These are phyloP conservation scores for Caulochytrium protostelioides DNA, from an alignment of 371 early-diverging fungal species.

Conservation along the genomic window DNA sequence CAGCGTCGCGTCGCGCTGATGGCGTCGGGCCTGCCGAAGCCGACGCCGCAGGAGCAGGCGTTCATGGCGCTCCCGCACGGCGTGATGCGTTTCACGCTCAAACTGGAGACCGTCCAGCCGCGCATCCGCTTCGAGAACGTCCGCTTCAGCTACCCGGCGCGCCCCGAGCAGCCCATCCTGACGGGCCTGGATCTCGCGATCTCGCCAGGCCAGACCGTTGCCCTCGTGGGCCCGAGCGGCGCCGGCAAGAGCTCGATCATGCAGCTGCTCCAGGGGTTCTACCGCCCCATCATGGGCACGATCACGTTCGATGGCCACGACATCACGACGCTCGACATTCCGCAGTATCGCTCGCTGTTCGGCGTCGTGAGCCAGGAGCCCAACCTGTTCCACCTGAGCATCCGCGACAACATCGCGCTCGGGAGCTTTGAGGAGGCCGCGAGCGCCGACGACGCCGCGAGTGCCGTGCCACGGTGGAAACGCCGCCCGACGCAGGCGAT, in stretches of 20 bases:
- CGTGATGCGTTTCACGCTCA: too few species aligned
- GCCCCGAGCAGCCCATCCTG: slow-evolving; percentile 30
- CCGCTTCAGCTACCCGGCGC: slow-evolving; percentile 36
- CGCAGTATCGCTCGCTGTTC: neutral
- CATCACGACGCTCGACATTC: neutral
- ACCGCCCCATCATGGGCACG: slow-evolving; percentile 34
- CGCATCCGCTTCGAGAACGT: slow-evolving; percentile 32
- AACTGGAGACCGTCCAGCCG: too few species aligned
- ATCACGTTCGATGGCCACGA: neutral
- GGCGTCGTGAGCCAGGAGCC: slow-evolving; percentile 19
- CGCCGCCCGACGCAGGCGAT: too few species aligned
- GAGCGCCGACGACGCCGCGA: neutral
- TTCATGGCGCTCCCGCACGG: too few species aligned
- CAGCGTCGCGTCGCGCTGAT: too few species aligned
- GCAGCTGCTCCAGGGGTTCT: slow-evolving; percentile 74
- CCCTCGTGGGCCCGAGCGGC: slow-evolving; percentile 31
- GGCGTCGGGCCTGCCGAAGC: too few species aligned
- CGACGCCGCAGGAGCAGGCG: too few species aligned
- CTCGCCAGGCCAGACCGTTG: slow-evolving; percentile 28
- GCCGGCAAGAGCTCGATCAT: slow-evolving; percentile 37
- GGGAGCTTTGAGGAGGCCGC: too few species aligned
- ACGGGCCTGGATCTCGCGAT: slow-evolving; percentile 22
- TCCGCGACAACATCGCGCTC: too few species aligned
- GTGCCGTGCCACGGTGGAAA: too few species aligned
- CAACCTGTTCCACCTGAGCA: slow-evolving; percentile 17